Base-by-base conservation (phyloP, 371 early-diverging fungal genomes). In the Zychaea mexicana region DNA sequence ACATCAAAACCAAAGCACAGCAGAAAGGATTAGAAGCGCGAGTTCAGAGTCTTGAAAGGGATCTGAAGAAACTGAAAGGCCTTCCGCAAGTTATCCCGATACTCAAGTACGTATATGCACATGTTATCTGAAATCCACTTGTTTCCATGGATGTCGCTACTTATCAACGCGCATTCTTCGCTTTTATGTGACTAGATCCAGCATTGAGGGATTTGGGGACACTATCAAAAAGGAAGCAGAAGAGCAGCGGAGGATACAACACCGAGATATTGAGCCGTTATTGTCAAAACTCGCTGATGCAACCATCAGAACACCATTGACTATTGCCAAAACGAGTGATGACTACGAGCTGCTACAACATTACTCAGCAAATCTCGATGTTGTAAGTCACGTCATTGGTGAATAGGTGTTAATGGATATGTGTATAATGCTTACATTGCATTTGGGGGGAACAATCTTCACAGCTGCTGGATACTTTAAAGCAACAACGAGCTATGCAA, bases 61-160 rank as follows among this genome's bases (percentile, higher is more conserved):
- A 63, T 36, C 10, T 39, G 46, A 45, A 46, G 22, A 54, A 57
- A 30, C 47, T 63, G 10, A 63, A 63, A 31, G 46, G 46, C 9
- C 63, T 63, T 17, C 63, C 63, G 3, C 55, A 63, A 49, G 55
- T 63, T 21, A 12, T 56, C 1, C 45, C 49, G 2, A 63, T 63
- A 6, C 32, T 63, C 7, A 26, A 42, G 63, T 56, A 63, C 17
- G 47, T 12, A 4, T 45, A 57, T 2, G 19, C 53, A n/a, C n/a
- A 15, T 3, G n/a, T 15, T 42, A 12, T 42, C n/a, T 42, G 42
- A 0, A 42, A 42, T 42, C 13, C 3, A 12, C n/a, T n/a, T n/a
- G n/a, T n/a, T n/a, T n/a, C n/a, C n/a, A 12, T 15, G 15, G 15
- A 12, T 42, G 15, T 12, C 13, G 15, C n/a, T 17, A 42, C 42